Evolutionary conservation across 2,329 filamentous ascomycete species (phyloP).

Genomic region (Penicillium frequentans): DNA sequence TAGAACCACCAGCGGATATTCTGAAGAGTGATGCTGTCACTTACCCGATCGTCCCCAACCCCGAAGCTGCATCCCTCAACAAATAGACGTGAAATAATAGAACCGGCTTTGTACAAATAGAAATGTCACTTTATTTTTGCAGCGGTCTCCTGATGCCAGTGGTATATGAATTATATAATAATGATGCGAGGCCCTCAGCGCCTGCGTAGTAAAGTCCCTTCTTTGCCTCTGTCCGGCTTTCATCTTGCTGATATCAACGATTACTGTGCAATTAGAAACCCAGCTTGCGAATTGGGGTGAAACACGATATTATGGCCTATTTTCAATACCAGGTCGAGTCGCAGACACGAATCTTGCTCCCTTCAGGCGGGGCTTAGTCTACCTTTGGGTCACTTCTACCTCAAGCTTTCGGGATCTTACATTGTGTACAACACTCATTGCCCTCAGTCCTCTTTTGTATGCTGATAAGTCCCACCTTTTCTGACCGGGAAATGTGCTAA

Average conservation of each 20-base stretch:
- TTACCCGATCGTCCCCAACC: conserved; percentile 39
- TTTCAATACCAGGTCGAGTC: conserved; percentile 13
- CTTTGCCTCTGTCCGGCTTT: neutral
- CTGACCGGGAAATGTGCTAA: neutral
- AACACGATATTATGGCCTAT: conserved; percentile 31
- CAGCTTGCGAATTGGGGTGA: conserved; percentile 28
- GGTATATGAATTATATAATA: neutral
- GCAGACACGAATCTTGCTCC: too few relatives aligned
- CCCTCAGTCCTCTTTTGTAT: conserved; percentile 52
- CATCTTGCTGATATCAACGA: neutral
- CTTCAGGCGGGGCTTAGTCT: too few relatives aligned
- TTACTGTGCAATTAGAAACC: conserved; percentile 9
- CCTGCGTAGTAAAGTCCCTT: neutral
- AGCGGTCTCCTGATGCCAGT: neutral
- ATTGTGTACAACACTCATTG: conserved; percentile 51
- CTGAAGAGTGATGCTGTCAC: conserved; percentile 46
- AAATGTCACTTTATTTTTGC: conserved; percentile 13
- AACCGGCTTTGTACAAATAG: conserved; percentile 28
- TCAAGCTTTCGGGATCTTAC: conserved; percentile 42
- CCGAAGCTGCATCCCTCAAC: conserved; percentile 47
- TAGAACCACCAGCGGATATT: conserved; percentile 49
- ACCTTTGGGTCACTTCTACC: too few relatives aligned
- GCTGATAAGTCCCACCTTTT: neutral
- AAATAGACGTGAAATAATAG: conserved; percentile 43
- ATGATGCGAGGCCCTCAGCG: neutral